These are phyloP conservation scores for Melampsora americana DNA, from an alignment of 1,284 basidiomycete genomes.

Conservation along the genomic window DNA sequence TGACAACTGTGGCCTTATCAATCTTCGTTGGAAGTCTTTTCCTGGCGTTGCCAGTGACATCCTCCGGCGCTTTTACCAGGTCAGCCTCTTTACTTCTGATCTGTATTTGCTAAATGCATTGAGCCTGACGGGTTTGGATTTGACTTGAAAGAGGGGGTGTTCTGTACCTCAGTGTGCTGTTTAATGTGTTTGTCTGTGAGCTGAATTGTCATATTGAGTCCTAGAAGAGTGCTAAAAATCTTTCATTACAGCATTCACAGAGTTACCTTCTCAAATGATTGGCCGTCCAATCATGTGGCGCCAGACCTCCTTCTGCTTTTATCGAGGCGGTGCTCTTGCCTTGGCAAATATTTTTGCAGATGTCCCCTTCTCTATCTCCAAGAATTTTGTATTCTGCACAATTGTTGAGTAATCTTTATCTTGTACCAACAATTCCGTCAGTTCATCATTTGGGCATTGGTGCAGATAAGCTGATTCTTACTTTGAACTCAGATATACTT, in stretches of 20 bases:
- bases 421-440: too few species aligned
- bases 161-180: constrained; percentile 62
- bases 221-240: neutral
- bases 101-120: too few species aligned
- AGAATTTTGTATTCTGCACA: constrained; percentile 58
- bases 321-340: constrained; percentile 70
- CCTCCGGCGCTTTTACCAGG: constrained; percentile 78
- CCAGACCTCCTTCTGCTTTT: constrained; percentile 69
- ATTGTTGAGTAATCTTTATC: constrained; percentile 56
- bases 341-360: constrained; percentile 62
- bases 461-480: too few species aligned
- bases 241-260: constrained; percentile 59
- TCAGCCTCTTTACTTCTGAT: neutral
- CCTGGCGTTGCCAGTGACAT: constrained; percentile 68
- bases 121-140: too few species aligned
- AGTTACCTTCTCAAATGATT: constrained; percentile 59
- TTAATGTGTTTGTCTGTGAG: constrained; percentile 63
- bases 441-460: too few species aligned
- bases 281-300: constrained; percentile 64
- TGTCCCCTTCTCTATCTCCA: constrained; percentile 57
- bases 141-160: too few species aligned
- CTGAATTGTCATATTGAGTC: neutral
- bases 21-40: constrained; percentile 54
- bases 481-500: neutral
- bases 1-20: constrained; percentile 59